A percentile compares a stretch with the other conserved stretches of the same genome.
phyloP scores from a whole-genome alignment of 2,329 filamentous ascomycete species.

The Nemania sp. region DNA sequence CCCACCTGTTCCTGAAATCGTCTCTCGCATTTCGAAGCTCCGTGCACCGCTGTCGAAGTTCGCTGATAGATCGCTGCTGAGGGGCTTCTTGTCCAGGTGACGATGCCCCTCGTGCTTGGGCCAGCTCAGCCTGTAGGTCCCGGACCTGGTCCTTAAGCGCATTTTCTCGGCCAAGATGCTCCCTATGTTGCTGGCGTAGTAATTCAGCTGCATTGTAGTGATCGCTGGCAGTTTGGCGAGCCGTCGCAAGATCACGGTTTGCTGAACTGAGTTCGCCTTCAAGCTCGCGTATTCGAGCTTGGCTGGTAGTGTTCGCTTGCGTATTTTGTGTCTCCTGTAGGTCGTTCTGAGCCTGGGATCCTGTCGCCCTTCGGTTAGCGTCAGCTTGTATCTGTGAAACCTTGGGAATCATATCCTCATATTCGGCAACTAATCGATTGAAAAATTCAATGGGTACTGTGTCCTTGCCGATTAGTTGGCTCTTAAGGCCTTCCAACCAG shows the following conservation, averaged over 20 bases:
- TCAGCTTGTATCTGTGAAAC: slow-evolving; percentile 15
- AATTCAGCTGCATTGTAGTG: too few relatives aligned
- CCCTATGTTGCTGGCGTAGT: too few relatives aligned
- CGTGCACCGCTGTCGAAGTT: slow-evolving; percentile 5
- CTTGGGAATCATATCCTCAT: slow-evolving; percentile 24
- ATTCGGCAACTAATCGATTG: slow-evolving; percentile 31
- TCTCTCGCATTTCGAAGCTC: slow-evolving; percentile 15
- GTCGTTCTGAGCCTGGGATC: slow-evolving; percentile 3
- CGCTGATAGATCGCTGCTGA: background rate
- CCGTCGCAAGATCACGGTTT: too few relatives aligned
- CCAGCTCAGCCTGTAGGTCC: too few relatives aligned
- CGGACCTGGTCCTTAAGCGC: too few relatives aligned
- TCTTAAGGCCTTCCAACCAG: slow-evolving; percentile 30
- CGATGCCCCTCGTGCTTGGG: background rate
- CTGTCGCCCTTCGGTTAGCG: background rate
- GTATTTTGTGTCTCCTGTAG: background rate
- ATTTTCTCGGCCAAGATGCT: too few relatives aligned
- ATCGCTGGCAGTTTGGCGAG: too few relatives aligned
- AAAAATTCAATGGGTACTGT: slow-evolving; percentile 30
- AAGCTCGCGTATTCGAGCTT: background rate
- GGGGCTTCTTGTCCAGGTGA: background rate
- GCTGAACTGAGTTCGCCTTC: background rate
- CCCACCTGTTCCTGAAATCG: slow-evolving; percentile 10
- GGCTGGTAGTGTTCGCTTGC: too few relatives aligned
- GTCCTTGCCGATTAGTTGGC: slow-evolving; percentile 16